Evolutionary conservation across 2,329 filamentous ascomycete genomes (phyloP).

Genomic region (Talaromyces funiculosus): DNA sequence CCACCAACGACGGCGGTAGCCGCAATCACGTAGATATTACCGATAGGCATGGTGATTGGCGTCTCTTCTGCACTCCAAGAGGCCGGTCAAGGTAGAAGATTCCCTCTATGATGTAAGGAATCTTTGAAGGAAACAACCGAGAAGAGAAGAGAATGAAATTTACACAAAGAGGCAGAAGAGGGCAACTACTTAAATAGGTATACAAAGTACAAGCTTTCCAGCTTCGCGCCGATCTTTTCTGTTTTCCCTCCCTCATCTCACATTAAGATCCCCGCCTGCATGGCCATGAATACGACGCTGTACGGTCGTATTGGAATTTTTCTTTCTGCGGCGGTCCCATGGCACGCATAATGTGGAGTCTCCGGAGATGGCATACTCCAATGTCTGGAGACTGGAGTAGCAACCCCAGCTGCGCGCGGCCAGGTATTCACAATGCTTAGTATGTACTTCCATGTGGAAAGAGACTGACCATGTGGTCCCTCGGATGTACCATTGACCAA

Average conservation of each 20-base stretch:
- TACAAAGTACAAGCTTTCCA: neutral
- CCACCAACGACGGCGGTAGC: slow-evolving; percentile 59
- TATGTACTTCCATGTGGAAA: slow-evolving; percentile 5
- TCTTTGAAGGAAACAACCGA: neutral
- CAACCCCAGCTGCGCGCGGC: neutral
- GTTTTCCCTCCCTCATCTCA: neutral
- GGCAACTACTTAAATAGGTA: slow-evolving; percentile 5
- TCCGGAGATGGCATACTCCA: slow-evolving; percentile 1
- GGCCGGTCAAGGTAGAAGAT: neutral
- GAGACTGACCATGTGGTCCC: slow-evolving; percentile 6
- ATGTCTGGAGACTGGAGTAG: slow-evolving; percentile 2
- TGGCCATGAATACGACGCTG: slow-evolving; percentile 9
- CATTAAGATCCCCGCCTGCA: slow-evolving; percentile 6
- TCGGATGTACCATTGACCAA: slow-evolving; percentile 1
- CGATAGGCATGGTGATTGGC: slow-evolving; percentile 36
- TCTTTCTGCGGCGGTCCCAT: slow-evolving; percentile 1
- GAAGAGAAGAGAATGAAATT: neutral
- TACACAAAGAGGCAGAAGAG: neutral
- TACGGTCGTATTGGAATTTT: slow-evolving; percentile 4
- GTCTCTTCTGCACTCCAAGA: slow-evolving; percentile 5
- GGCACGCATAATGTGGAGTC: slow-evolving; percentile 9
- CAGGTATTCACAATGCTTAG: neutral
- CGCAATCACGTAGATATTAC: slow-evolving; percentile 56
- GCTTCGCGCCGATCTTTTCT: neutral
- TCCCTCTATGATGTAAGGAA: slow-evolving; percentile 1